A percentile compares a stretch with the other conserved stretches of the same genome.
Conservation (phyloP, 208 protist genomes). For the Crithidia expoeki region DNA sequence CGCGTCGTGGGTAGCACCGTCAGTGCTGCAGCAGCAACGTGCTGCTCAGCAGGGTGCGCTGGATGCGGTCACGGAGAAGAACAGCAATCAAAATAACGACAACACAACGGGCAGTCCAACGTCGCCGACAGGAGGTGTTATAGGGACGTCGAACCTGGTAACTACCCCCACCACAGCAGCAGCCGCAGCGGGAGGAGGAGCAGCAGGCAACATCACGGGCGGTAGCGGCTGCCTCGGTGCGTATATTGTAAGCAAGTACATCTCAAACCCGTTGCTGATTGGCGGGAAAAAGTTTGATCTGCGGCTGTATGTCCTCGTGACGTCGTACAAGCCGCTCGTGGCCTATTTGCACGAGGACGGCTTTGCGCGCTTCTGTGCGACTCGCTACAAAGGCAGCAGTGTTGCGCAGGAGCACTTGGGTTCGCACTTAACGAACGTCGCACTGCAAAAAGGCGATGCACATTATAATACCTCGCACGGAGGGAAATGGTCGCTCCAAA, state of each 20-base stretch:
- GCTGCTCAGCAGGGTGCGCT: conserved; percentile 4
- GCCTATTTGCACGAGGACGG: conserved; percentile 92
- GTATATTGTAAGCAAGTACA: conserved; percentile 95
- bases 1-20: conserved; percentile 16
- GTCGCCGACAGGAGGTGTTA: background rate
- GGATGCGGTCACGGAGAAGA: conserved; percentile 12
- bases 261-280: conserved; percentile 95
- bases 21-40: conserved; percentile 26
- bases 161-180: background rate
- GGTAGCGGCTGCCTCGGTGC: conserved; percentile 34
- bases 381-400: conserved; percentile 71
- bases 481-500: conserved; percentile 93
- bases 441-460: conserved; percentile 94
- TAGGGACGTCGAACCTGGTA: background rate
- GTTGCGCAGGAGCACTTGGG: conserved; percentile 78
- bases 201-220: background rate
- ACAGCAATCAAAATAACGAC: conserved; percentile 3
- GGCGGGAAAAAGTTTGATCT: conserved; percentile 98
- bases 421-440: conserved; percentile 97
- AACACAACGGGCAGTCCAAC: conserved; percentile 4
- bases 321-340: conserved; percentile 91
- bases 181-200: background rate
- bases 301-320: conserved; percentile 97
- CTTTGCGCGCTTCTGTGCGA: conserved; percentile 95
- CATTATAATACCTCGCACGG: conserved; percentile 95